Base-by-base conservation (phyloP, 2,329 filamentous ascomycete species). In the Neonectria neomacrospora region DNA sequence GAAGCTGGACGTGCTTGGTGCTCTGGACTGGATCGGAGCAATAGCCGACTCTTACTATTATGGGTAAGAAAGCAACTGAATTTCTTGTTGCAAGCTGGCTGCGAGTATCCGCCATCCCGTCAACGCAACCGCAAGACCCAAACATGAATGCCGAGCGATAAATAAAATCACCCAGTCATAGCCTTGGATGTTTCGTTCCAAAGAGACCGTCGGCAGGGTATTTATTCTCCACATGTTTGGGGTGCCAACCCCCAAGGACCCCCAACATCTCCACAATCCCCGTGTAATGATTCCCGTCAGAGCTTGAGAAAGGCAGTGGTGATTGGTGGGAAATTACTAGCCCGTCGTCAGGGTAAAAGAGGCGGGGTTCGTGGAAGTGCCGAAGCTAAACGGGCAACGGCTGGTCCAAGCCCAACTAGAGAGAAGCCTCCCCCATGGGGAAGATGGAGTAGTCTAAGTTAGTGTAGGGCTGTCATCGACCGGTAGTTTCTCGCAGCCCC, bases 141-240 rank as follows among this genome's bases (percentile, higher is more conserved):
- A 16, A 10, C 16, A 20, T 18, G 0, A 41, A 10, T 20, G 14
- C 34, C 34, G 34, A 37, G 37, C 4, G 6, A 5, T 18, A n/a
- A 18, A 41, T 7, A 41, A 18, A 41, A 41, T 7, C 10, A 18
- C 2, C 37, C 3, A 18, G 16, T 18, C 18, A 41, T 18, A 41
- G 37, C n/a, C 37, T 10, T 9, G 37, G 37, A 9, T 18, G n/a
- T 41, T n/a, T 41, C 7, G 37, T 41, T 41, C 9, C 37, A 18
- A 41, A 26, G 23, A 26, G n/a, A 6, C 14, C 3, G 16, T 41
- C 18, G 16, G n/a, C n/a, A 18, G n/a, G n/a, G 37, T 8, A 12
- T 12, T 32, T 8, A 12, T 12, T 32, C 45, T 50, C 45, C 45
- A 50, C 45, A 50, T 12, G 45, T 50, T 50, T 50, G 45, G 45